Percentiles rank a stretch among this genome's conserved stretches.
phyloP scores from a whole-genome alignment of 164 flowering plant genomes.

The Vitis rotundifolia region DNA sequence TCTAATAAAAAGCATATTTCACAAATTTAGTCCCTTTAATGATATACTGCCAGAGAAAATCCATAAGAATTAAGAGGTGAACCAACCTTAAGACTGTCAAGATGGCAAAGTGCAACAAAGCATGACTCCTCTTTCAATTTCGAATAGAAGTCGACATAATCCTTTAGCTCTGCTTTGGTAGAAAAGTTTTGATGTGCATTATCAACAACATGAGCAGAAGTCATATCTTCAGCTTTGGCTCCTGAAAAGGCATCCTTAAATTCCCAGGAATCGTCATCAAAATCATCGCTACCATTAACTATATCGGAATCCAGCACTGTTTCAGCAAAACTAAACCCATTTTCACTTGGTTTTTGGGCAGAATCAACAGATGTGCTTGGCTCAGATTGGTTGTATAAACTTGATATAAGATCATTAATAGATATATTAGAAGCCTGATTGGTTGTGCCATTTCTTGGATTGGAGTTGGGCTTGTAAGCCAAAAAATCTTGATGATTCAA shows the following conservation, averaged over 20 bases:
- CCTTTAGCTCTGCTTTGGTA: conserved; percentile 25
- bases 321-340: conserved; percentile 22
- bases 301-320: conserved; percentile 17
- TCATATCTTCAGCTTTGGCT: conserved; percentile 20
- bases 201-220: conserved; percentile 13
- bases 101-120: conserved; percentile 40
- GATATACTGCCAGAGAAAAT: not conserved
- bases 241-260: conserved; percentile 52
- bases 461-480: conserved; percentile 14
- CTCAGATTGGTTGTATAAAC: conserved; percentile 59
- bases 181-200: conserved; percentile 14
- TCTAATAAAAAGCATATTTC: conserved; percentile 33
- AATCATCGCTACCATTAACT: conserved; percentile 31
- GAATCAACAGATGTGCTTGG: conserved; percentile 21
- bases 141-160: conserved; percentile 50
- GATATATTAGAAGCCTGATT: conserved; percentile 27
- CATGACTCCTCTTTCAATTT: conserved; percentile 52
- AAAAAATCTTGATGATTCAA: conserved; percentile 28
- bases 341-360: conserved; percentile 18
- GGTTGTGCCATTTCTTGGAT: conserved; percentile 19
- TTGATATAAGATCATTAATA: conserved; percentile 57
- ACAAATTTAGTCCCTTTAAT: conserved; percentile 19
- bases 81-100: conserved; percentile 65
- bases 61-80: conserved; percentile 3
- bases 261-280: conserved; percentile 66